phyloP scores from a whole-genome alignment of 768 basidiomycete genomes.

The Pleurotus platypus region DNA sequence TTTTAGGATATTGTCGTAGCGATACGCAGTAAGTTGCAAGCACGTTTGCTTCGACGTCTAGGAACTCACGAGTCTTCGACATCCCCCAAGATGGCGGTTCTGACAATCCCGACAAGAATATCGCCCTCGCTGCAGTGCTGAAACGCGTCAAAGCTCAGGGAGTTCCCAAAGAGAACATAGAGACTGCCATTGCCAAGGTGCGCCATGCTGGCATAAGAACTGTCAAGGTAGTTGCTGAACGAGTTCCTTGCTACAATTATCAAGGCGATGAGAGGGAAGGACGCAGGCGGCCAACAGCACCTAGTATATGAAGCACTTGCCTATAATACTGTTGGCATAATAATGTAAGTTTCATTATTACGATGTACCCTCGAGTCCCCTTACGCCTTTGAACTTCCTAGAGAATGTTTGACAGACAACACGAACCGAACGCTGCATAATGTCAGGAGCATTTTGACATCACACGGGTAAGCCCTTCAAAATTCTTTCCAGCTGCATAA shows the following conservation, averaged over 20 bases:
- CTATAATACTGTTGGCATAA: constrained; percentile 46
- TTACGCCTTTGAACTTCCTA: constrained; percentile 14
- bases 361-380: too few species aligned
- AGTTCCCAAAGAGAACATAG: constrained; percentile 69
- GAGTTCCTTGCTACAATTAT: background rate
- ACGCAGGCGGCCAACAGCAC: constrained; percentile 40
- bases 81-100: constrained; percentile 49
- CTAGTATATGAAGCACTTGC: constrained; percentile 62
- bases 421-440: constrained; percentile 56
- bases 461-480: constrained; percentile 38
- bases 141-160: constrained; percentile 53
- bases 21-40: constrained; percentile 43
- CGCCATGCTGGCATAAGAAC: background rate
- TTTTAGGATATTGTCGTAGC: constrained; percentile 59
- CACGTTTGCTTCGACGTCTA: background rate
- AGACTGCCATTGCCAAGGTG: constrained; percentile 57
- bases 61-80: background rate
- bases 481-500: background rate
- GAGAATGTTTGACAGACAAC: constrained; percentile 65
- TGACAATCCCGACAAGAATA: constrained; percentile 49
- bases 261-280: constrained; percentile 48
- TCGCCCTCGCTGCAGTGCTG: constrained; percentile 48
- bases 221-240: background rate
- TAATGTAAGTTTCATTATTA: background rate
- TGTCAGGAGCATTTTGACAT: constrained; percentile 47